These are phyloP conservation scores for Fusarium praegraminearum DNA, from an alignment of 2,329 filamentous ascomycete genomes.

Conservation along the genomic window DNA sequence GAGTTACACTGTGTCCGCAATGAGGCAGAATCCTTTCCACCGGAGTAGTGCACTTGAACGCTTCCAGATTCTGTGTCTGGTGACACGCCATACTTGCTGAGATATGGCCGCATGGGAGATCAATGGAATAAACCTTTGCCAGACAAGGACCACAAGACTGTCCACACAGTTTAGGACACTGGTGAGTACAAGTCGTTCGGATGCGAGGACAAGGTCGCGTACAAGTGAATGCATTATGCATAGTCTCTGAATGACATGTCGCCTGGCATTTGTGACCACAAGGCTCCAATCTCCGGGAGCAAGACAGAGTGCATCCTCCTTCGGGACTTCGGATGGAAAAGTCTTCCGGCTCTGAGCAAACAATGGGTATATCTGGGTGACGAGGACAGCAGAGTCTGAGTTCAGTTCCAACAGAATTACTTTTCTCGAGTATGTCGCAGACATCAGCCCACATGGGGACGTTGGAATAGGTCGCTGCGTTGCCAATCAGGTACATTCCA, in stretches of 20 bases:
- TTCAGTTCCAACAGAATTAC: conserved; percentile 54
- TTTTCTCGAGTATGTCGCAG: neutral
- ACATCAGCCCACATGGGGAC: conserved; percentile 65
- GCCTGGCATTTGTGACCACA: conserved; percentile 62
- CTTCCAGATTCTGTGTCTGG: neutral
- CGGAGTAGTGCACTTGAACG: neutral
- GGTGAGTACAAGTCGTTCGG: conserved; percentile 57
- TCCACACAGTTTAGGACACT: conserved; percentile 57
- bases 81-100: conserved; percentile 19
- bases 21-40: conserved; percentile 10
- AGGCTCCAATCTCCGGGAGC: conserved; percentile 56
- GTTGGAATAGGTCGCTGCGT: conserved; percentile 65
- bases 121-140: conserved; percentile 6
- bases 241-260: conserved; percentile 59
- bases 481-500: conserved; percentile 77
- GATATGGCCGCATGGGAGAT: conserved; percentile 40
- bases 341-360: conserved; percentile 64
- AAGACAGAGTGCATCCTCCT: conserved; percentile 67
- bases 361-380: conserved; percentile 64
- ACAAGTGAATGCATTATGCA: conserved; percentile 61
- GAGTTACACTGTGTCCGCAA: conserved; percentile 15
- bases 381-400: conserved; percentile 70
- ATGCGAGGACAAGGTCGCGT: conserved; percentile 57
- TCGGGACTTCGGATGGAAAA: conserved; percentile 68
- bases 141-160: conserved; percentile 52